Evolutionary conservation across 805 yeast species (phyloP).

Genomic region (Metschnikowia bowlesiae): DNA sequence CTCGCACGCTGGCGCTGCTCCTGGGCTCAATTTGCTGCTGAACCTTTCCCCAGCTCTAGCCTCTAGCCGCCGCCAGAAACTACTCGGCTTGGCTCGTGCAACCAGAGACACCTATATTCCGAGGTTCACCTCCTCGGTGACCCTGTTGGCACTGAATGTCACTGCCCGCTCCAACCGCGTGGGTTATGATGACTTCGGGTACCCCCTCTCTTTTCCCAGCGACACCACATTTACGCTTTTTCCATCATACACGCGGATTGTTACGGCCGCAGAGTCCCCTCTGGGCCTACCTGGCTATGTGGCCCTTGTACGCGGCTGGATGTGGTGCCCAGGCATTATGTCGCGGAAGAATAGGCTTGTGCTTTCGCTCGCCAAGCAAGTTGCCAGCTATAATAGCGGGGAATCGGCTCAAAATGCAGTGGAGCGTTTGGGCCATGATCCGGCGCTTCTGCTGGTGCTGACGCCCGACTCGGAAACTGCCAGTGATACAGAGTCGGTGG

Average conservation of each 20-base stretch:
- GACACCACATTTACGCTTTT: constrained; percentile 56
- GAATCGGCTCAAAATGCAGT: constrained; percentile 15
- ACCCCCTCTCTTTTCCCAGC: constrained; percentile 37
- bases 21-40: constrained; percentile 5
- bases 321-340: constrained; percentile 65
- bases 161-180: constrained; percentile 20
- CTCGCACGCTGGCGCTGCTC: not conserved
- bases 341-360: constrained; percentile 68
- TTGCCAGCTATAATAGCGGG: constrained; percentile 42
- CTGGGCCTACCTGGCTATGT: constrained; percentile 35
- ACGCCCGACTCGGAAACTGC: constrained; percentile 3
- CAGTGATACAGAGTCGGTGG: constrained; percentile 11
- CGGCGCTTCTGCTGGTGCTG: constrained; percentile 6
- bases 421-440: constrained; percentile 12
- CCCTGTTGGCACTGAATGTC: constrained; percentile 47
- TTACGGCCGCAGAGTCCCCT: constrained; percentile 13
- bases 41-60: not conserved
- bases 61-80: constrained; percentile 39
- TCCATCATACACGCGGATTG: constrained; percentile 35
- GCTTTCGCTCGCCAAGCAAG: constrained; percentile 63
- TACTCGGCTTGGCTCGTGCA: constrained; percentile 48
- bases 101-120: constrained; percentile 60
- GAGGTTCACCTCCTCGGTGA: constrained; percentile 42
- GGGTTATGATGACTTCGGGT: constrained; percentile 16
- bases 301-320: constrained; percentile 67